Base-by-base conservation (phyloP, 225 moss, liverwort and hornwort species). In the Antitrichia curtipendula region DNA sequence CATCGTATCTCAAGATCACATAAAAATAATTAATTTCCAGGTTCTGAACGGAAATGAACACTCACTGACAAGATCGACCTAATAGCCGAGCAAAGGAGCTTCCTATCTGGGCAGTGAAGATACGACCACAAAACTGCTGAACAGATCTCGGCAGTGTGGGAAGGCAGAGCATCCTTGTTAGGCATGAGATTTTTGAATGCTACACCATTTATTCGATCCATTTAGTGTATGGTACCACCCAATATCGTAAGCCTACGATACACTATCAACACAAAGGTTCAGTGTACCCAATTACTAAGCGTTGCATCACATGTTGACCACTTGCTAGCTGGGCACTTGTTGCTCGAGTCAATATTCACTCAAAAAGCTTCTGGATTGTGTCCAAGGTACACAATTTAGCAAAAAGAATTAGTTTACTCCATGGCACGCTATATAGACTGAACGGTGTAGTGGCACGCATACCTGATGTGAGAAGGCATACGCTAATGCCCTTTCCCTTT, bases 401-500 rank as follows among this genome's bases (percentile, higher is more conserved):
- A 66, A 82, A 66, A n/a, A 5, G 9, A 68, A 40, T 29, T 38
- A 17, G 50, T 18, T 50, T 27, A 27, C 17, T 52, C 28, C 28
- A 49, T 12, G 65, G n/a, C n/a, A 36, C 18, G 27, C 13, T 68
- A 38, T 63, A 70, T 40, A 31, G 69, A 83, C 54, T 83, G 13
- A 22, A 16, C 56, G 83, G 23, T 56, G 54, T 15, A 53, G 50
- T 65, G 45, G 60, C 45, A 73, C 23, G 65, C 86, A 45, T 86
- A 95, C 97, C 95, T 97, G 97, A 89, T 93, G 97, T 82, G 97
- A 96, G 93, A 96, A 97, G 28, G 95, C 96, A 85, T 97, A 97
- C 16, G 97, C 96, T 85, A 96, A 57, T 43, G 97, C 97, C 84
- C 96, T 92, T 85, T 97, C 95, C 52, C 97, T 92, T 91, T 97